A percentile compares a stretch with the other conserved stretches of the same genome.
phyloP scores from a whole-genome alignment of 2,329 filamentous ascomycete species.

The Catunica adiposa region DNA sequence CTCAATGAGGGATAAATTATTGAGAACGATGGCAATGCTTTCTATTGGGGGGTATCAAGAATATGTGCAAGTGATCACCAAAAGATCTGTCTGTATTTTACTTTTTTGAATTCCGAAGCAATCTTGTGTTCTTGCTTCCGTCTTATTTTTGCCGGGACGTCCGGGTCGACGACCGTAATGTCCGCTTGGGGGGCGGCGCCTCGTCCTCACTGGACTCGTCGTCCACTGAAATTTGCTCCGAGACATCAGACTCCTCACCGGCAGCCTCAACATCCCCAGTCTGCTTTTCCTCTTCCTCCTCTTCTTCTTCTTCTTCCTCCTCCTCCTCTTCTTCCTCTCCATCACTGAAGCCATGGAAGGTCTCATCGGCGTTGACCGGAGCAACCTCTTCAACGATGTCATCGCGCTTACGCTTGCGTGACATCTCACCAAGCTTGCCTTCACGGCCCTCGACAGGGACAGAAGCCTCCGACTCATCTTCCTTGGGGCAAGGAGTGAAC shows the following conservation, averaged over 20 bases:
- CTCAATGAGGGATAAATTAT: too few relatives aligned
- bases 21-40: too few relatives aligned
- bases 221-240: neutral
- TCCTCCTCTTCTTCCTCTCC: conserved; percentile 24
- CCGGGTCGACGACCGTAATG: conserved; percentile 8
- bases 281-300: conserved; percentile 18
- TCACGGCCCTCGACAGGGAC: conserved; percentile 49
- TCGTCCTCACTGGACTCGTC: conserved; percentile 9
- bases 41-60: too few relatives aligned
- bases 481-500: conserved; percentile 65
- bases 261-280: conserved; percentile 20
- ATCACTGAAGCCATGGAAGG: conserved; percentile 33
- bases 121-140: neutral
- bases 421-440: conserved; percentile 74
- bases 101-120: neutral
- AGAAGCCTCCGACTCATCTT: conserved; percentile 23
- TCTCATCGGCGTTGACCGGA: conserved; percentile 20
- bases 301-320: conserved; percentile 20
- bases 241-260: neutral
- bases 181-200: conserved; percentile 5
- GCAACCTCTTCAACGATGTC: conserved; percentile 25
- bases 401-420: conserved; percentile 55
- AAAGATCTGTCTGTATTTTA: conserved; percentile 4
- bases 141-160: neutral
- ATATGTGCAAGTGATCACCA: neutral